Evolutionary conservation across 2,329 filamentous ascomycete genomes (phyloP).

Genomic region (Arthroderma sp.): DNA sequence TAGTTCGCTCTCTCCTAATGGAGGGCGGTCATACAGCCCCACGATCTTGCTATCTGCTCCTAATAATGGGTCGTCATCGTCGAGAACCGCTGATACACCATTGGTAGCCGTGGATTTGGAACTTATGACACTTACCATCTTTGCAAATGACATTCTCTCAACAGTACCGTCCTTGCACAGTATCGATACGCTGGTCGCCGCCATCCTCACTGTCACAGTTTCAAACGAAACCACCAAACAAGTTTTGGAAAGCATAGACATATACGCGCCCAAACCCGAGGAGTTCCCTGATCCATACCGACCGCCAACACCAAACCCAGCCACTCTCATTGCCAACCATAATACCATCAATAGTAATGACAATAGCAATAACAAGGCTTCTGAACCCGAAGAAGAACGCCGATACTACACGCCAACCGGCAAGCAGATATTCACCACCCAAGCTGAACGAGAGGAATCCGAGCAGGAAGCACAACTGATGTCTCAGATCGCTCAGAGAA

Average conservation of each 20-base stretch:
- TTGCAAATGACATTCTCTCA: conserved; percentile 29
- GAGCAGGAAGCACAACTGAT: conserved; percentile 29
- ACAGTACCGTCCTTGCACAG: conserved; percentile 37
- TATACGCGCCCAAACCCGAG: conserved; percentile 18
- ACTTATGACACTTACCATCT: conserved; percentile 31
- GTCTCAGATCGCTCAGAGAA: conserved; percentile 21
- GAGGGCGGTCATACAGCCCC: conserved; percentile 21
- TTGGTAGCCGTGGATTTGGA: conserved; percentile 35
- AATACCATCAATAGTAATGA: conserved; percentile 12
- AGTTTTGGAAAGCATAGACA: conserved; percentile 28
- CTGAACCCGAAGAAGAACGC: conserved; percentile 9
- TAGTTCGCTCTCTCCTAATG: conserved; percentile 11
- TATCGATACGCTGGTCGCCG: conserved; percentile 37
- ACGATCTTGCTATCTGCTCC: conserved; percentile 31
- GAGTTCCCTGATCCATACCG: conserved; percentile 9
- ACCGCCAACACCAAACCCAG: conserved; percentile 8
- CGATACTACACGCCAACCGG: conserved; percentile 17
- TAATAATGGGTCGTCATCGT: conserved; percentile 19
- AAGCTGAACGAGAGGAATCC: conserved; percentile 33
- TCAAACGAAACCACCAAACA: conserved; percentile 32
- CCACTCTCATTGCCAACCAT: neutral
- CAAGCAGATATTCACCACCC: conserved; percentile 24
- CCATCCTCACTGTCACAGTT: conserved; percentile 35
- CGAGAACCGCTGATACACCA: conserved; percentile 23
- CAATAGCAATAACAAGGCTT: neutral